These are phyloP conservation scores for Cutaneotrichosporon cutaneum DNA, from an alignment of 1,284 basidiomycete species.

Conservation along the genomic window DNA sequence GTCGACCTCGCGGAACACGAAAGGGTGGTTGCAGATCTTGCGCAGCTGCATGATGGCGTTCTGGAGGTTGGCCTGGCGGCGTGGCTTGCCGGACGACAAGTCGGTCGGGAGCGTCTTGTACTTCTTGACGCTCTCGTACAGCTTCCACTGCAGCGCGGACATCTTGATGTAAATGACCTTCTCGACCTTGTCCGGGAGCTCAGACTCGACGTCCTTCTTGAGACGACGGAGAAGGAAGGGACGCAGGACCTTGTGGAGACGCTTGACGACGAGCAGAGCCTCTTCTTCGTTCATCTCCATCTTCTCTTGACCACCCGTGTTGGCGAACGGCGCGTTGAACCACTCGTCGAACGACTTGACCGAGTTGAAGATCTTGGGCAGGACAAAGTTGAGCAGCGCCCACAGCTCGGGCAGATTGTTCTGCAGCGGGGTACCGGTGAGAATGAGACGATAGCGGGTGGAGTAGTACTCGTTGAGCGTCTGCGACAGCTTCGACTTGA, in stretches of 20 bases:
- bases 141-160: slow-evolving; percentile 88
- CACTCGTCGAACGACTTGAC: slow-evolving; percentile 99
- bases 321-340: slow-evolving; percentile 99
- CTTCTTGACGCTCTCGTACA: slow-evolving; percentile 86
- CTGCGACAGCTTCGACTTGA: slow-evolving; percentile 88
- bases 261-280: slow-evolving; percentile 93
- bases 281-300: slow-evolving; percentile 99
- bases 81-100: slow-evolving; percentile 47
- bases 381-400: slow-evolving; percentile 96
- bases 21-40: slow-evolving; percentile 98
- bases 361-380: slow-evolving; percentile 98
- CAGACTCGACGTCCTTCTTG: slow-evolving; percentile 98
- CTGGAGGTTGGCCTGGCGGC: slow-evolving; percentile 60
- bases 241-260: slow-evolving; percentile 95
- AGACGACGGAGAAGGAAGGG: slow-evolving; percentile 94
- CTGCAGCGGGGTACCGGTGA: slow-evolving; percentile 96
- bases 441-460: slow-evolving; percentile 89
- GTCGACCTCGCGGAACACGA: slow-evolving; percentile 94
- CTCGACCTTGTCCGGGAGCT: slow-evolving; percentile 98
- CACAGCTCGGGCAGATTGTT: slow-evolving; percentile 98
- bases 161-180: slow-evolving; percentile 98
- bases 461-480: slow-evolving; percentile 92
- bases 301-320: slow-evolving; percentile 88
- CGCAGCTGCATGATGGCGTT: slow-evolving; percentile 99
- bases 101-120: slow-evolving; percentile 59